Evolutionary conservation across 1,139 yeast genomes (phyloP), one percentile per base, ranked within the genome.

Genomic region (Debaryomycetaceae sp.): DNA sequence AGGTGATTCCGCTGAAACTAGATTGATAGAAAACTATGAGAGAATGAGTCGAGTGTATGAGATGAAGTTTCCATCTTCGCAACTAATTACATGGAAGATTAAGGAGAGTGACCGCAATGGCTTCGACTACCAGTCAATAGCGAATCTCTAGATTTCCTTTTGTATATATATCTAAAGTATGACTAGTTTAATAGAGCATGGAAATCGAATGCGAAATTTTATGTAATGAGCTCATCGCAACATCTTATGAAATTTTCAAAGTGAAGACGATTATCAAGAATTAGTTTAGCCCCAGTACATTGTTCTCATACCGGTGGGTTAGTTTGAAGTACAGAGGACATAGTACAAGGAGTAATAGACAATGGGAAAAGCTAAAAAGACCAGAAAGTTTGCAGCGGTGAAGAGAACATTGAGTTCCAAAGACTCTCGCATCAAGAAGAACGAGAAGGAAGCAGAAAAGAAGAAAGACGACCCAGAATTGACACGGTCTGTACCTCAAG

Each of bases 281-380:
- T 27, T 27, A 17, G 20, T 17, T 17, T 17, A 17, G 20, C 20
- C 20, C 20, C 3, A 17, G 20, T 2, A 17, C 20, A 17, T 17
- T 17, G 20, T 4, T 17, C 4, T 17, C 20, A 17, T 17, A 17
- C 20, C 20, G 20, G 20, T 17, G 20, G 20, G 20, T 17, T 17
- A 17, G 4, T 17, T 17, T 17, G 20, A 17, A 17, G 20, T 17
- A 17, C 20, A 17, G 20, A 17, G 4, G 20, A 4, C 20, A 17
- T 17, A 17, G 2, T 17, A 17, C 2, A 17, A 17, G 20, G 20
- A 17, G 20, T 2, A n/a, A 35, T 3, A 35, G 14, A 14, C 9
- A 11, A 93, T 93, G 99, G 99, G 98, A 47, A 93, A 90, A 65
- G 97, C 96, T 37, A 66, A 86, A 72, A 93, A 91, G 72, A 93